phyloP scores from a whole-genome alignment of 345 rosid species.

The Angophora floribunda region DNA sequence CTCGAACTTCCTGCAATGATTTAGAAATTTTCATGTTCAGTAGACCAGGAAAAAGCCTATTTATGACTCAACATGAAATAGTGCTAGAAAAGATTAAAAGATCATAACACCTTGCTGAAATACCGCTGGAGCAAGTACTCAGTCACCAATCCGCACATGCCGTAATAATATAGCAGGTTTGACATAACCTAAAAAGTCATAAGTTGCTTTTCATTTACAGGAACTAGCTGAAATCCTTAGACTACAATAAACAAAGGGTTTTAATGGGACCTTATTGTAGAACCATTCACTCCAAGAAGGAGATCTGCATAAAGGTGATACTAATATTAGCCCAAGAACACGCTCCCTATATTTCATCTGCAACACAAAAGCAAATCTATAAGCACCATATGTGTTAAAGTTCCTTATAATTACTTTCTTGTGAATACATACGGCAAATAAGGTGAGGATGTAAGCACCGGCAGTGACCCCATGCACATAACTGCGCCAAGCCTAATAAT shows the following conservation, averaged over 20 bases:
- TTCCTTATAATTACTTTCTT: neutral
- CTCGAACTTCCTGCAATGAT: conserved; percentile 74
- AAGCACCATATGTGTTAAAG: neutral
- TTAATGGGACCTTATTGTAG: conserved; percentile 51
- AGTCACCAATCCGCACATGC: conserved; percentile 79
- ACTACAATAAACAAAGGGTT: neutral
- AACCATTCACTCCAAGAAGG: conserved; percentile 99
- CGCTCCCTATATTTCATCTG: conserved; percentile 92
- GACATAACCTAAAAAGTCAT: conserved; percentile 25
- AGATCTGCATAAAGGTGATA: conserved; percentile 84
- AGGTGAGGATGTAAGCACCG: conserved; percentile 83
- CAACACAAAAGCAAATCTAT: conserved; percentile 3
- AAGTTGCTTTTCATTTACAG: conserved; percentile 8
- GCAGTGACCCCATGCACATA: conserved; percentile 97
- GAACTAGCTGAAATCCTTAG: neutral
- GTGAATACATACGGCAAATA: conserved; percentile 65
- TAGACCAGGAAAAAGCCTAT: neutral
- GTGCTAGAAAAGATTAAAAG: neutral
- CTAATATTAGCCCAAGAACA: conserved; percentile 85
- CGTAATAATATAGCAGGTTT: conserved; percentile 78
- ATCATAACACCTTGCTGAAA: conserved; percentile 72
- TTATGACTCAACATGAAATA: neutral
- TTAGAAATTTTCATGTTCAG: neutral
- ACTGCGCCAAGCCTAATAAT: conserved; percentile 68
- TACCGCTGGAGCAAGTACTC: conserved; percentile 81